Conservation (phyloP, 148 eudicot species). For the Amaranthus cruentus region DNA sequence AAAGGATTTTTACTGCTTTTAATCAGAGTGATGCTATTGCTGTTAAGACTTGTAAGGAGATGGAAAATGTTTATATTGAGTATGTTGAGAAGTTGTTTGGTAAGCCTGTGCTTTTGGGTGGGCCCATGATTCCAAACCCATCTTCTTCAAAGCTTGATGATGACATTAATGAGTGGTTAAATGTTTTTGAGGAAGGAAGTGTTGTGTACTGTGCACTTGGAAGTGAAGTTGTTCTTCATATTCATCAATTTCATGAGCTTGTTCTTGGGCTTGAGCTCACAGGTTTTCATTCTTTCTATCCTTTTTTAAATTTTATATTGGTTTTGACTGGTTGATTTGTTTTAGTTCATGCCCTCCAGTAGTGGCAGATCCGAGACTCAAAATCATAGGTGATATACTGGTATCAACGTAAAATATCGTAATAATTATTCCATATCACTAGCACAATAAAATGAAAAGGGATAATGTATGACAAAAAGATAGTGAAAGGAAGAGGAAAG, state of each 20-base stretch:
- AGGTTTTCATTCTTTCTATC: too few species aligned
- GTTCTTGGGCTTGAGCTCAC: slow-evolving; percentile 47
- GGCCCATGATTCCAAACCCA: slow-evolving; percentile 33
- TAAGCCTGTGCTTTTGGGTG: slow-evolving; percentile 23
- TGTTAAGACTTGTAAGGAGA: slow-evolving; percentile 17
- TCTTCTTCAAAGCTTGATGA: slow-evolving; percentile 32
- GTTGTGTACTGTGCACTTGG: slow-evolving; percentile 53
- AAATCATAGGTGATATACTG: too few species aligned
- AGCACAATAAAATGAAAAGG: too few species aligned
- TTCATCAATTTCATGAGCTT: slow-evolving; percentile 38
- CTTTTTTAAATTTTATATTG: too few species aligned
- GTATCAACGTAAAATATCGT: too few species aligned
- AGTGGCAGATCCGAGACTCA: too few species aligned
- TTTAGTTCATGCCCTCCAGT: too few species aligned
- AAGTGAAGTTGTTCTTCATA: slow-evolving; percentile 33
- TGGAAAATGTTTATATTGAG: slow-evolving; percentile 10
- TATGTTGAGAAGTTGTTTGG: not conserved
- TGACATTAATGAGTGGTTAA: slow-evolving; percentile 33
- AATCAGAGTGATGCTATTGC: slow-evolving; percentile 16
- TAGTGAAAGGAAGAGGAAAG: too few species aligned
- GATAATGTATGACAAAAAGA: too few species aligned
- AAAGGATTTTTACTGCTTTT: not conserved
- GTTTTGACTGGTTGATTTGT: too few species aligned
- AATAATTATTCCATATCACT: too few species aligned
- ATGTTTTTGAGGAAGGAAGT: slow-evolving; percentile 18